Base-by-base conservation (phyloP, 352 stramenopile species). In the Phytophthora fragariae region DNA sequence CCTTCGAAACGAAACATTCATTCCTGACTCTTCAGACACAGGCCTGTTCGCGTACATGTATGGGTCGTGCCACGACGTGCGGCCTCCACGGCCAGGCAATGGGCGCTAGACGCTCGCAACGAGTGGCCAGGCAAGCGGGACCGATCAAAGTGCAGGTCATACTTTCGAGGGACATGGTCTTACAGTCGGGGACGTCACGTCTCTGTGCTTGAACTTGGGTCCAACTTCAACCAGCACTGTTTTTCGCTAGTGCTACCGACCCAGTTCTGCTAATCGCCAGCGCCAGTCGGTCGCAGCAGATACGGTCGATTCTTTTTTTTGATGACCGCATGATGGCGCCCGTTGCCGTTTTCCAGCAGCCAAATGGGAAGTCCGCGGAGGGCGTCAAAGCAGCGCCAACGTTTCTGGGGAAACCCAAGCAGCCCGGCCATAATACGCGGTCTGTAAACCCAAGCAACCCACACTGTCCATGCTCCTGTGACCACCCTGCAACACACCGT, bases 151-250 rank as follows among this genome's bases (percentile, higher is more conserved):
- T 27, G 41, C 12, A n/a, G 27, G 12, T 62, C 65, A 60, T 72
- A 72, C 50, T 72, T 55, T 72, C 50, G 44, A 39, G 57, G 65
- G 10, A 41, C 37, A n/a, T 6, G 41, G 41, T 49, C 41, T 21
- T 49, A 49, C 15, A n/a, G 60, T 64, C 21, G 17, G 59, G 68
- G 35, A 4, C 9, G 57, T 15, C 49, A 9, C 63, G 69, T 31
- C 37, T 72, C 59, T 75, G 69, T 75, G 50, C 69, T 75, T 67
- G 69, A 75, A 74, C 44, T 65, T 60, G 9, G 15, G 14, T 10
- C 24, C 10, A 69, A 64, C 57, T 70, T 77, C 58, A 77, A 76
- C 33, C 17, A 53, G 33, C 37, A 64, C 37, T 57, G 37, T 31
- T 27, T 27, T 27, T 27, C 24, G 24, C 37, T 62, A 50, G 11